Evolutionary conservation across 2,329 filamentous ascomycete genomes (phyloP).

Genomic region (Microdochium nivale): DNA sequence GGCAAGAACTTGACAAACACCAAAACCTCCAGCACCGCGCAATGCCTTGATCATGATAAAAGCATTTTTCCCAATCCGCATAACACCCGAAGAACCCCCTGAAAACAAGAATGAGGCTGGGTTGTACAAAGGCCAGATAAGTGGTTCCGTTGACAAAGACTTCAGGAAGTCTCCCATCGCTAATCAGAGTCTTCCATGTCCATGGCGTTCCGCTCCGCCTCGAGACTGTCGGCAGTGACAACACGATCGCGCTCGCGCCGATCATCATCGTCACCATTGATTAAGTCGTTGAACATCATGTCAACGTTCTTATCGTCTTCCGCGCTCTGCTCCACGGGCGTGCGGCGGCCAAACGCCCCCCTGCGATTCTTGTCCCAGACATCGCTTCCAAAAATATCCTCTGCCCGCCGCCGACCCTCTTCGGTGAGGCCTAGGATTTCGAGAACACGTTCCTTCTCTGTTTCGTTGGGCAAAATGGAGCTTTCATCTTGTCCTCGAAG

Average conservation of each 20-base stretch:
- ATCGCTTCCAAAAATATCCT: conserved; percentile 40
- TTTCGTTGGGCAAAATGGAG: conserved; percentile 34
- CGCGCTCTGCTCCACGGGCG: conserved; percentile 12
- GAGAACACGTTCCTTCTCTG: conserved; percentile 39
- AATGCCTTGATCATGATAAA: neutral
- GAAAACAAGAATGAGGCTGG: no score
- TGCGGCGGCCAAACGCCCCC: conserved; percentile 10
- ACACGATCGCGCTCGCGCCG: conserved; percentile 22
- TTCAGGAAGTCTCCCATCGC: neutral
- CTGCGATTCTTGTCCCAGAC: conserved; percentile 32
- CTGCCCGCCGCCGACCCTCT: conserved; percentile 37
- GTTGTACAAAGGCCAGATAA: no score
- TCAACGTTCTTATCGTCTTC: conserved; percentile 40
- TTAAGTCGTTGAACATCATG: conserved; percentile 48
- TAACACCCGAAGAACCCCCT: no score
- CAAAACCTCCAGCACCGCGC: neutral
- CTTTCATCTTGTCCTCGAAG: conserved; percentile 36
- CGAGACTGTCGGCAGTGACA: conserved; percentile 23
- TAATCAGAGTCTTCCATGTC: conserved; percentile 25
- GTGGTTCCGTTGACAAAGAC: no score
- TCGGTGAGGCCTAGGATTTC: conserved; percentile 44
- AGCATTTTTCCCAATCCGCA: neutral
- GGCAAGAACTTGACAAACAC: neutral
- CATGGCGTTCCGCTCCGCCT: conserved; percentile 22
- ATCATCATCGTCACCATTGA: conserved; percentile 42